These are phyloP conservation scores for Ophiostoma montium DNA, from an alignment of 2,329 filamentous ascomycete genomes.

Conservation along the genomic window DNA sequence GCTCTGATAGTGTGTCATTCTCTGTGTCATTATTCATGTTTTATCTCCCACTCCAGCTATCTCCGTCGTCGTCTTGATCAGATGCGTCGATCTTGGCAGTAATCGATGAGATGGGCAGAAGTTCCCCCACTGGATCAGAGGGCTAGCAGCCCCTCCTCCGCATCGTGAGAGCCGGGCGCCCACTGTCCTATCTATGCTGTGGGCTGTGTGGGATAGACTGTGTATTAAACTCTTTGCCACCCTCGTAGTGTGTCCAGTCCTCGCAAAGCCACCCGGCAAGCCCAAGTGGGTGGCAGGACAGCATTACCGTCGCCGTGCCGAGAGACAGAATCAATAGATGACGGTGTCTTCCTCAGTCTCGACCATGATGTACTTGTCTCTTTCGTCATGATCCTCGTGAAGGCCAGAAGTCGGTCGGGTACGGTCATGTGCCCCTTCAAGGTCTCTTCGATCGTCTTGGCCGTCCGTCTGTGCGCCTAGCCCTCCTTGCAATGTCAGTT, in stretches of 20 bases:
- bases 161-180: too few species aligned
- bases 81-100: too few species aligned
- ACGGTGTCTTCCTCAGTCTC: conserved; percentile 83
- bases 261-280: not conserved
- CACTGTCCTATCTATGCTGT: too few species aligned
- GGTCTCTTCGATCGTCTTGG: not conserved
- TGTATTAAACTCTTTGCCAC: too few species aligned
- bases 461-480: not conserved
- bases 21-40: conserved; percentile 1
- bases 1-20: not conserved
- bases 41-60: not conserved
- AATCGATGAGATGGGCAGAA: too few species aligned
- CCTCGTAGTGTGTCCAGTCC: too few species aligned
- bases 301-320: too few species aligned
- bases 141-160: not conserved
- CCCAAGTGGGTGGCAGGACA: too few species aligned
- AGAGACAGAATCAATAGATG: conserved; percentile 52
- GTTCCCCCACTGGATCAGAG: too few species aligned
- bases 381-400: conserved; percentile 38
- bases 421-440: conserved; percentile 16
- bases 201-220: too few species aligned
- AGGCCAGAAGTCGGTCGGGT: conserved; percentile 9
- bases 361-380: conserved; percentile 66
- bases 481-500: too few species aligned
- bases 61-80: not conserved